These are phyloP conservation scores for Penicillium odoratum DNA, from an alignment of 495 filamentous ascomycete genomes.

Conservation along the genomic window DNA sequence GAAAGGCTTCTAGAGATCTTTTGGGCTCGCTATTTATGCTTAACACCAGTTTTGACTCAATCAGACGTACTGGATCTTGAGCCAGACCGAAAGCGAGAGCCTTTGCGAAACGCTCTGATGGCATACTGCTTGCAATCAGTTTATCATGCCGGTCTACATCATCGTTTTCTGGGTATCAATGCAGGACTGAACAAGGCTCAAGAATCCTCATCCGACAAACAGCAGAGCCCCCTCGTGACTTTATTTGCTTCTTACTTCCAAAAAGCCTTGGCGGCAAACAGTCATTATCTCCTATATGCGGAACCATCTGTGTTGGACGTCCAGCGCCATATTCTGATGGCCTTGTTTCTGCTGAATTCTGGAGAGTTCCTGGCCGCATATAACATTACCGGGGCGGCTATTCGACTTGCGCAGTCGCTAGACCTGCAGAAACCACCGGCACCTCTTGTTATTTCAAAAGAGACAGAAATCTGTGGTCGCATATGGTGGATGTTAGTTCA, in stretches of 20 bases:
- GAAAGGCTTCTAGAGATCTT: slow-evolving; percentile 24
- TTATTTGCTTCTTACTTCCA: slow-evolving; percentile 32
- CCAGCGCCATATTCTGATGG: slow-evolving; percentile 30
- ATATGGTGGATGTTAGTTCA: slow-evolving; percentile 37
- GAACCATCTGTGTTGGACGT: slow-evolving; percentile 21
- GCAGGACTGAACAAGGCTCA: background rate
- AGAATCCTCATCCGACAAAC: background rate
- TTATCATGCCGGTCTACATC: slow-evolving; percentile 24
- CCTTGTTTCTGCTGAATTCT: slow-evolving; percentile 21
- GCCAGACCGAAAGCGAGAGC: slow-evolving; percentile 4
- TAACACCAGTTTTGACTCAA: slow-evolving; percentile 20
- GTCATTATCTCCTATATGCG: slow-evolving; percentile 23
- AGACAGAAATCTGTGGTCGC: slow-evolving; percentile 1
- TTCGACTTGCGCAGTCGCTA: slow-evolving; percentile 32
- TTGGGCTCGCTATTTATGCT: slow-evolving; percentile 20
- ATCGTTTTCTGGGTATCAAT: slow-evolving; percentile 7
- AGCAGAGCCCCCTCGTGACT: background rate
- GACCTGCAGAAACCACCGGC: slow-evolving; percentile 12
- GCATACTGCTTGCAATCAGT: slow-evolving; percentile 27
- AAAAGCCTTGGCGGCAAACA: slow-evolving; percentile 23
- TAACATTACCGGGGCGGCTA: slow-evolving; percentile 32
- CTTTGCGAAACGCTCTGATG: slow-evolving; percentile 26
- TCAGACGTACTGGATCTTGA: slow-evolving; percentile 10
- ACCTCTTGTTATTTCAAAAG: background rate
- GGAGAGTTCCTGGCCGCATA: slow-evolving; percentile 33